phyloP scores from a whole-genome alignment of 768 basidiomycete genomes.

The Pisolithus marmoratus region DNA sequence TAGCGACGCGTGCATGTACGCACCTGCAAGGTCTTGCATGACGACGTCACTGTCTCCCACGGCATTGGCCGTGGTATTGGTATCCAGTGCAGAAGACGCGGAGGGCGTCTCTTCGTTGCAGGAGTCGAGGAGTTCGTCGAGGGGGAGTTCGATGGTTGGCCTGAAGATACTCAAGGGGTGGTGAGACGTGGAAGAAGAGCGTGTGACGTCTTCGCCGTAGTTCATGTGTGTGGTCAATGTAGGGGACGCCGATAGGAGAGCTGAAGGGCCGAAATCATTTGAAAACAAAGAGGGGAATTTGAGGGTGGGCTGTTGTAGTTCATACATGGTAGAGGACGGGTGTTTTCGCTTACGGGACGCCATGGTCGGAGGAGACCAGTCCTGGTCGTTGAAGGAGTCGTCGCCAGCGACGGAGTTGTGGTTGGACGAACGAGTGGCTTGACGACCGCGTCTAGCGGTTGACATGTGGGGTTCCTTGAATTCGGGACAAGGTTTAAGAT shows the following conservation, averaged over 20 bases:
- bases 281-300: constrained; percentile 72
- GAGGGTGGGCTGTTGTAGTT: constrained; percentile 35
- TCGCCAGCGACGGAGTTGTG: constrained; percentile 25
- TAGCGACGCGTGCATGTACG: constrained; percentile 3
- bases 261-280: constrained; percentile 71
- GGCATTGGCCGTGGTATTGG: constrained; percentile 6
- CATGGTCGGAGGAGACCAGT: neutral
- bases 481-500: constrained; percentile 59
- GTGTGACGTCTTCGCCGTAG: constrained; percentile 70
- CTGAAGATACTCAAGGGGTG: constrained; percentile 58
- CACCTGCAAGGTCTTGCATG: constrained; percentile 22
- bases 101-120: constrained; percentile 17
- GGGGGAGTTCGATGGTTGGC: constrained; percentile 79
- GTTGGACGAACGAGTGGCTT: constrained; percentile 28
- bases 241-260: constrained; percentile 63
- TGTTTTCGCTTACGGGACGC: constrained; percentile 24
- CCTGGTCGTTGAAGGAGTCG: constrained; percentile 10
- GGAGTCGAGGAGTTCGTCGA: constrained; percentile 66
- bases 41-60: constrained; percentile 15
- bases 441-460: constrained; percentile 33
- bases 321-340: neutral
- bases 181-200: constrained; percentile 26
- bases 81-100: neutral
- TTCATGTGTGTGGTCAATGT: constrained; percentile 64
- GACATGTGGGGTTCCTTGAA: constrained; percentile 42